These are phyloP conservation scores for Crucihimalaya himalaica DNA, from an alignment of 345 rosid species.

Conservation along the genomic window DNA sequence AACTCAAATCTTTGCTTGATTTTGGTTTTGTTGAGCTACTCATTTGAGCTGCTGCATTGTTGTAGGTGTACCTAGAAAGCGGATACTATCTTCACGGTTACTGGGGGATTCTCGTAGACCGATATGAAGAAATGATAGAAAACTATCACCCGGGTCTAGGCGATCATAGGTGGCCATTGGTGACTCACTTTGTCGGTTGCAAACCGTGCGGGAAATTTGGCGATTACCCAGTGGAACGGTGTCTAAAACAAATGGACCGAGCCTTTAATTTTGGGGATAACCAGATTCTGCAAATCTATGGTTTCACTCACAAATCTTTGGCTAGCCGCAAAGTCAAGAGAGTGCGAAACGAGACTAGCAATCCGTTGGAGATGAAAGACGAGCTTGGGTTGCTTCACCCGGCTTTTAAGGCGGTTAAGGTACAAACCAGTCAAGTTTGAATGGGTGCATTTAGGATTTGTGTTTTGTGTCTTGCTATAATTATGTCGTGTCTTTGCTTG, in stretches of 20 bases:
- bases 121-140: constrained; percentile 70
- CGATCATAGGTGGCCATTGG: constrained; percentile 81
- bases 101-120: constrained; percentile 71
- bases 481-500: constrained; percentile 35
- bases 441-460: constrained; percentile 19
- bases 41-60: constrained; percentile 10
- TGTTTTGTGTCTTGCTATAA: constrained; percentile 14
- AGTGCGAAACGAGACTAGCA: constrained; percentile 52
- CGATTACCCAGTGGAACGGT: constrained; percentile 66
- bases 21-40: constrained; percentile 10
- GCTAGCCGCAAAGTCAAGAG: constrained; percentile 57
- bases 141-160: constrained; percentile 66
- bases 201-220: constrained; percentile 75
- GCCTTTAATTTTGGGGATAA: constrained; percentile 79
- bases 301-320: constrained; percentile 57
- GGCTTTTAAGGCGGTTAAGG: constrained; percentile 47
- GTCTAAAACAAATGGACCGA: constrained; percentile 79
- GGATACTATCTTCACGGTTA: constrained; percentile 75
- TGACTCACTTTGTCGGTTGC: constrained; percentile 87
- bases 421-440: constrained; percentile 42
- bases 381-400: constrained; percentile 52
- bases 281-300: constrained; percentile 73
- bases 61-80: constrained; percentile 58
- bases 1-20: neutral
- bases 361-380: constrained; percentile 51